Conservation (phyloP, 495 filamentous ascomycete genomes). For the Podospora pseudoanserina region DNA sequence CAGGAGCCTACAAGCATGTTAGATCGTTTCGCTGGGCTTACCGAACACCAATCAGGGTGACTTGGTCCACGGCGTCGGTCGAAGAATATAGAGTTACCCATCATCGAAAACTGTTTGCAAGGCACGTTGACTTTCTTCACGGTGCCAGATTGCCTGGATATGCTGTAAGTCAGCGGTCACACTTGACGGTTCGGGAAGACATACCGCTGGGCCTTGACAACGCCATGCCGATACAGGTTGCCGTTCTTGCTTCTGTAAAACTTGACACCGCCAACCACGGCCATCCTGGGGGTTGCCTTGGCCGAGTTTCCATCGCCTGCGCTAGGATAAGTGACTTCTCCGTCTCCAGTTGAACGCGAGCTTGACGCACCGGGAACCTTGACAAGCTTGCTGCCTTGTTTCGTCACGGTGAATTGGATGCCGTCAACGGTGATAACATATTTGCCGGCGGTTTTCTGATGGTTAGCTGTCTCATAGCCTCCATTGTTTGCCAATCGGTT, state of each 20-base stretch:
- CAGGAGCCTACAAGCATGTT: slow-evolving; percentile 64
- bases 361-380: slow-evolving; percentile 61
- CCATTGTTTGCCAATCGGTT: slow-evolving; percentile 39
- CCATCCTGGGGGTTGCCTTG: slow-evolving; percentile 72
- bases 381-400: slow-evolving; percentile 81
- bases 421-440: slow-evolving; percentile 74
- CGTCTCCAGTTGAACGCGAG: slow-evolving; percentile 2
- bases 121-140: slow-evolving; percentile 70
- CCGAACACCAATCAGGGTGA: slow-evolving; percentile 25
- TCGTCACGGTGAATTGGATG: slow-evolving; percentile 68
- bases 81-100: slow-evolving; percentile 65
- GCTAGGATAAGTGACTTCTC: slow-evolving; percentile 44
- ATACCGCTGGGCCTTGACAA: slow-evolving; percentile 66
- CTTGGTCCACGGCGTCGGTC: slow-evolving; percentile 29
- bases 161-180: slow-evolving; percentile 26
- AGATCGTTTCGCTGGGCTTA: slow-evolving; percentile 32
- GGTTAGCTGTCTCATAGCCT: slow-evolving; percentile 34
- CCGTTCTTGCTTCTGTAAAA: slow-evolving; percentile 90
- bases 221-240: slow-evolving; percentile 76
- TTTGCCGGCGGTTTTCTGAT: slow-evolving; percentile 30
- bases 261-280: slow-evolving; percentile 73
- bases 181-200: slow-evolving; percentile 25
- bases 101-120: slow-evolving; percentile 87
- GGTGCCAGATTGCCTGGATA: slow-evolving; percentile 39
- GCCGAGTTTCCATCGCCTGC: slow-evolving; percentile 61